phyloP scores from a whole-genome alignment of 257 asterid species.

The Paraleonurus japonicus region DNA sequence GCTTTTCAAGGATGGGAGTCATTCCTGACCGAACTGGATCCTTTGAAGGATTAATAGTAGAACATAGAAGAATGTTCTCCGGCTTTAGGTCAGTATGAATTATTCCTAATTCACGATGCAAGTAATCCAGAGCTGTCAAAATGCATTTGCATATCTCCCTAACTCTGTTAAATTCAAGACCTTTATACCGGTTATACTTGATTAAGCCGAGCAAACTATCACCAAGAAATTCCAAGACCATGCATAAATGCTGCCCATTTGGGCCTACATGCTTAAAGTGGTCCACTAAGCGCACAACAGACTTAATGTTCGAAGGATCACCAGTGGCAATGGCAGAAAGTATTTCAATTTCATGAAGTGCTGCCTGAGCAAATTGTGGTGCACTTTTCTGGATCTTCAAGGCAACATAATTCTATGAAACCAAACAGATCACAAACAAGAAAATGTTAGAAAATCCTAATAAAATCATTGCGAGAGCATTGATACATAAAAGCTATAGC shows the following conservation, averaged over 20 bases:
- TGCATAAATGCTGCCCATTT: slow-evolving; percentile 95
- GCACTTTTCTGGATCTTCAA: slow-evolving; percentile 98
- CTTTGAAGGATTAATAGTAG: slow-evolving; percentile 84
- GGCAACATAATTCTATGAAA: slow-evolving; percentile 74
- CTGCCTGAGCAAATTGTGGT: slow-evolving; percentile 94
- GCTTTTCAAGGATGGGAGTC: slow-evolving; percentile 80
- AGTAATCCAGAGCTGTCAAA: slow-evolving; percentile 85
- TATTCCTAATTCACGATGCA: slow-evolving; percentile 73
- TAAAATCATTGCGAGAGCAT: slow-evolving; percentile 11
- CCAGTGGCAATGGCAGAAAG: slow-evolving; percentile 81
- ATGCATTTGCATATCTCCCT: slow-evolving; percentile 89
- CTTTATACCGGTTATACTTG: slow-evolving; percentile 75
- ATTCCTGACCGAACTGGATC: slow-evolving; percentile 75
- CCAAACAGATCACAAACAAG: slow-evolving; percentile 11
- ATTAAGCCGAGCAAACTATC: slow-evolving; percentile 81
- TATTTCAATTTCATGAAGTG: slow-evolving; percentile 84
- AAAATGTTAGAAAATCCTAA: slow-evolving; percentile 4
- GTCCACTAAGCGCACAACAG: slow-evolving; percentile 70
- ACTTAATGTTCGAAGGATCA: slow-evolving; percentile 63
- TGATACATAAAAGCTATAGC: slow-evolving; percentile 4
- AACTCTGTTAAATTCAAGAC: slow-evolving; percentile 74
- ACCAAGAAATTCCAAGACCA: slow-evolving; percentile 97
- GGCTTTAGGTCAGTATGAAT: slow-evolving; percentile 95
- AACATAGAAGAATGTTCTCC: slow-evolving; percentile 79
- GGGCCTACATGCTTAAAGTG: slow-evolving; percentile 96